phyloP scores from a whole-genome alignment of 2,329 filamentous ascomycete genomes.

The Alternaria dauci region DNA sequence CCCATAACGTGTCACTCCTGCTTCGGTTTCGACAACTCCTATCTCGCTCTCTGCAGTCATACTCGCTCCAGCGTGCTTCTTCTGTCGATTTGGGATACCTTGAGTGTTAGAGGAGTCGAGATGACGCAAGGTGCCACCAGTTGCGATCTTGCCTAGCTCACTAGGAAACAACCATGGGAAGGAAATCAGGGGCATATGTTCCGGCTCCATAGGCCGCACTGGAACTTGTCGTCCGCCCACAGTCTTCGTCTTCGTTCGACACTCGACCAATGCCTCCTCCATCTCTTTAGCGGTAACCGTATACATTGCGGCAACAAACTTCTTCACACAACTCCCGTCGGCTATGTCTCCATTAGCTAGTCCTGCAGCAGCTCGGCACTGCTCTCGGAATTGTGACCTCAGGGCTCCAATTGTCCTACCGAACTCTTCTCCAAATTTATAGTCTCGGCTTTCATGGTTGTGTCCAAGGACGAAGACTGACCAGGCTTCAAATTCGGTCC shows the following conservation, averaged over 20 bases:
- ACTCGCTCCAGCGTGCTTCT: constrained; percentile 11
- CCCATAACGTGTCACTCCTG: constrained; percentile 46
- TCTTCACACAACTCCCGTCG: constrained; percentile 63
- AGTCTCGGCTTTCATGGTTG: constrained; percentile 76
- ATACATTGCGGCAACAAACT: constrained; percentile 89
- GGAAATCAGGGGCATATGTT: constrained; percentile 82
- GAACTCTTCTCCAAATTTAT: constrained; percentile 87
- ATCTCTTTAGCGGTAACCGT: constrained; percentile 78
- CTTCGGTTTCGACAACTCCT: constrained; percentile 40
- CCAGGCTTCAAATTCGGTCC: constrained; percentile 92
- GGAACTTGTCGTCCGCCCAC: constrained; percentile 52
- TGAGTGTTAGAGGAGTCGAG: background rate
- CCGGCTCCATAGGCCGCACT: constrained; percentile 51
- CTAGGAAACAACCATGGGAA: constrained; percentile 91
- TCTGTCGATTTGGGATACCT: constrained; percentile 6
- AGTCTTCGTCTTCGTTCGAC: constrained; percentile 47
- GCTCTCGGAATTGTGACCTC: constrained; percentile 71
- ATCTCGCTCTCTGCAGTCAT: background rate
- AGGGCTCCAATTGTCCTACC: constrained; percentile 72
- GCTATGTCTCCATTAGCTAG: constrained; percentile 13
- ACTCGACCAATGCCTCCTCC: constrained; percentile 64
- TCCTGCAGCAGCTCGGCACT: constrained; percentile 72
- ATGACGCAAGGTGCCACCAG: constrained; percentile 29
- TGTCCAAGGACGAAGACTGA: constrained; percentile 83
- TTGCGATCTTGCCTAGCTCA: constrained; percentile 75